These are phyloP conservation scores for Daldinia loculata DNA, from an alignment of 495 filamentous ascomycete genomes.

Conservation along the genomic window DNA sequence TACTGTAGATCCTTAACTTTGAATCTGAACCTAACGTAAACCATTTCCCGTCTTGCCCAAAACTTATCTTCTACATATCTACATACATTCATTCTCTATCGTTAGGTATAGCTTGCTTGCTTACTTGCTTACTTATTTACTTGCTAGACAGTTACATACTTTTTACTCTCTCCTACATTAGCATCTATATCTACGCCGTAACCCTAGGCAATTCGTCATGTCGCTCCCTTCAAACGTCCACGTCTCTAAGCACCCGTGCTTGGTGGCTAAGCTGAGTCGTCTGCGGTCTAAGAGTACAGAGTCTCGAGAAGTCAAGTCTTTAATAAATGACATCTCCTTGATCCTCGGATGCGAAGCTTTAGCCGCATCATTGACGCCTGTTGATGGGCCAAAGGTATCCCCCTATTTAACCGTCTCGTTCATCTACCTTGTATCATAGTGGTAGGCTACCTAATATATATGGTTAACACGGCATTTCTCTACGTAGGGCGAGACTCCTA, in stretches of 20 bases:
- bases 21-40: no score
- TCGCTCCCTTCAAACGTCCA: conserved; percentile 75
- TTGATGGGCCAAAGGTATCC: conserved; percentile 56
- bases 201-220: conserved; percentile 31
- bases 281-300: conserved; percentile 76
- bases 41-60: no score
- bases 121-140: no score
- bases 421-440: neutral
- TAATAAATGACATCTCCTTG: conserved; percentile 85
- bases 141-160: no score
- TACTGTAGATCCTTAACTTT: conserved; percentile 5
- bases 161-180: neutral
- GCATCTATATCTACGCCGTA: conserved; percentile 3
- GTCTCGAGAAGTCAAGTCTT: conserved; percentile 77
- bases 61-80: no score
- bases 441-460: neutral
- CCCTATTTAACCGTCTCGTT: neutral
- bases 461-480: conserved; percentile 12
- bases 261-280: conserved; percentile 87
- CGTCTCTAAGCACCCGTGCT: conserved; percentile 85
- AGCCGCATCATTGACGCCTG: conserved; percentile 64
- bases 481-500: conserved; percentile 73
- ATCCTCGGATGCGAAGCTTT: conserved; percentile 87
- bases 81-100: no score
- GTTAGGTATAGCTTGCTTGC: no score